Conservation (phyloP, 148 eudicot genomes). For the Simmondsia chinensis region DNA sequence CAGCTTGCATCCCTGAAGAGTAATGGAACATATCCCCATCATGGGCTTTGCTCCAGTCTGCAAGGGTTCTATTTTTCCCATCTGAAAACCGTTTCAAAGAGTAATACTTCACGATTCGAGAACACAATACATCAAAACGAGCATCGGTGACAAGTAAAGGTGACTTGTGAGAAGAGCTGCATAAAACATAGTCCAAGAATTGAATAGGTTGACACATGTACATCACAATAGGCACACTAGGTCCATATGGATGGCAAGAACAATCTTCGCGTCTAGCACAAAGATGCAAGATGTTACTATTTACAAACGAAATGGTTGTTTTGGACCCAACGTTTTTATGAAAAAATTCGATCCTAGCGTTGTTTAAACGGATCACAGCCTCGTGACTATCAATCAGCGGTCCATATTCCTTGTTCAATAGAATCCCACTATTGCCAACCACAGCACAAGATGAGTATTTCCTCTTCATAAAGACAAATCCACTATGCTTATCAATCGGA, state of each 20-base stretch:
- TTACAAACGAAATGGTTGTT: constrained; percentile 66
- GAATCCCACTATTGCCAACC: constrained; percentile 91
- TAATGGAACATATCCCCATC: constrained; percentile 79
- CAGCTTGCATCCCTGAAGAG: constrained; percentile 95
- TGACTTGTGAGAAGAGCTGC: constrained; percentile 58
- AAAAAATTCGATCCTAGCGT: constrained; percentile 42
- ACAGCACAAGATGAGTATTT: constrained; percentile 74
- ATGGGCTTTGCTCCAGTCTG: constrained; percentile 53
- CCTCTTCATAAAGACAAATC: constrained; percentile 4
- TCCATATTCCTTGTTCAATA: constrained; percentile 47
- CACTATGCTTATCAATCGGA: constrained; percentile 22
- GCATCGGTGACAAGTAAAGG: constrained; percentile 67
- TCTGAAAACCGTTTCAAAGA: constrained; percentile 56
- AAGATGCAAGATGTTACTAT: constrained; percentile 75
- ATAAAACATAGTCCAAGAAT: constrained; percentile 65
- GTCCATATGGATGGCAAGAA: constrained; percentile 81
- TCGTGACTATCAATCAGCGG: constrained; percentile 56
- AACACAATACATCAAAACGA: constrained; percentile 52
- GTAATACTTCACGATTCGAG: constrained; percentile 79
- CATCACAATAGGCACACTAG: constrained; percentile 53
- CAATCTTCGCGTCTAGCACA: constrained; percentile 65
- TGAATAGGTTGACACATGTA: constrained; percentile 84
- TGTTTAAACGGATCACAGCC: constrained; percentile 70
- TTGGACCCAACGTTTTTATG: constrained; percentile 54
- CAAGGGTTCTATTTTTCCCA: constrained; percentile 29